Conservation (phyloP, 2,329 filamentous ascomycete species). For the Xylaria sp. region DNA sequence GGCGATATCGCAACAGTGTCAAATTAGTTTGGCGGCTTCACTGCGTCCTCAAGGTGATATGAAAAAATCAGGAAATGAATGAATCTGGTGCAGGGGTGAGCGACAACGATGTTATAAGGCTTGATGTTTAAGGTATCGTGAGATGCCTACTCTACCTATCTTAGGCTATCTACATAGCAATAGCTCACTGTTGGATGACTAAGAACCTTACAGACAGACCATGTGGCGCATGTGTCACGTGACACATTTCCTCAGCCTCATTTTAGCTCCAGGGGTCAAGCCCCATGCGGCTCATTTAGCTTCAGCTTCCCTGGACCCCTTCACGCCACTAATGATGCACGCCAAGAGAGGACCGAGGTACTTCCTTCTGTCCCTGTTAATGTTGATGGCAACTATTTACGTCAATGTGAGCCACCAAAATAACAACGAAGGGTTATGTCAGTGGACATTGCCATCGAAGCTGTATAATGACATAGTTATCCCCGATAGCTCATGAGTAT, state of each 20-base stretch:
- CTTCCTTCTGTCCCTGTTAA: neutral
- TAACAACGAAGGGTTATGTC: neutral
- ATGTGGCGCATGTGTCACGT: constrained; percentile 32
- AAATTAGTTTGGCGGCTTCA: neutral
- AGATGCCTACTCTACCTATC: constrained; percentile 3
- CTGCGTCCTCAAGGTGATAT: neutral
- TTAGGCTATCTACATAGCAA: too few species aligned
- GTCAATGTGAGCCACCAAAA: constrained; percentile 18
- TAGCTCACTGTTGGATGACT: constrained; percentile 12
- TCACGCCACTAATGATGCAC: constrained; percentile 20
- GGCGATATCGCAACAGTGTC: neutral
- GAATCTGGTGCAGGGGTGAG: neutral
- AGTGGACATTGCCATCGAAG: neutral
- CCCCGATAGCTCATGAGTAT: neutral
- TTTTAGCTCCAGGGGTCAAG: constrained; percentile 2
- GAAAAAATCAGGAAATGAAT: neutral
- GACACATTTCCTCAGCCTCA: constrained; percentile 32
- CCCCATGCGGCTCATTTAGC: constrained; percentile 22
- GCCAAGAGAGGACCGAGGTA: constrained; percentile 16
- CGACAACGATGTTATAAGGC: neutral
- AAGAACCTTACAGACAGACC: neutral
- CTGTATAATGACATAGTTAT: neutral
- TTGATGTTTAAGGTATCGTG: constrained; percentile 1
- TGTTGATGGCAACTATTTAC: constrained; percentile 19
- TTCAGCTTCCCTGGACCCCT: neutral